phyloP scores from a whole-genome alignment of 2,329 filamentous ascomycete species.

The Colletotrichum shisoi region DNA sequence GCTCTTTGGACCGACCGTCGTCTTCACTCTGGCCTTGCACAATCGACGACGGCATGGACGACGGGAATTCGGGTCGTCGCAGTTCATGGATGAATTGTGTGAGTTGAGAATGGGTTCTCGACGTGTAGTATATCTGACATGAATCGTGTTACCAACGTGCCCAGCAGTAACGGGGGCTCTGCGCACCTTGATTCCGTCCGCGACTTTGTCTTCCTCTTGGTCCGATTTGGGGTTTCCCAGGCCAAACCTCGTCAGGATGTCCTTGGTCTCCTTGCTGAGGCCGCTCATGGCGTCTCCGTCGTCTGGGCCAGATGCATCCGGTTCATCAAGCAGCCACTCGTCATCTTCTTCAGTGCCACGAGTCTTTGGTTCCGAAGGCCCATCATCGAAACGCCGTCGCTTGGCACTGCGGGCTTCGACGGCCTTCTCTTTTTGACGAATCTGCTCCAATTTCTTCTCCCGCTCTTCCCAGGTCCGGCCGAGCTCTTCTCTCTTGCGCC shows the following conservation, averaged over 20 bases:
- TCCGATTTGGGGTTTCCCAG: conserved; percentile 51
- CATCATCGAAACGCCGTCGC: conserved; percentile 55
- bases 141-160: conserved; percentile 45
- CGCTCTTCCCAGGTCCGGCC: conserved; percentile 73
- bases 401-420: conserved; percentile 61
- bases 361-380: conserved; percentile 37
- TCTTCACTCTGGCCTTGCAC: conserved; percentile 42
- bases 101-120: conserved; percentile 89
- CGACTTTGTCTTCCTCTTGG: conserved; percentile 56
- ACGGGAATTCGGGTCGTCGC: conserved; percentile 77
- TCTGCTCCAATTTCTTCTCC: conserved; percentile 72
- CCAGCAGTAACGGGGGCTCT: conserved; percentile 12
- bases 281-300: conserved; percentile 57
- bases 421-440: conserved; percentile 69
- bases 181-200: conserved; percentile 73
- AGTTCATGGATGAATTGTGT: conserved; percentile 88
- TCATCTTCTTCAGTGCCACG: conserved; percentile 62
- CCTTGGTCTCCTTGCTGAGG: conserved; percentile 77
- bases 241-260: conserved; percentile 73
- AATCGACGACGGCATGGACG: conserved; percentile 65
- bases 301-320: conserved; percentile 59
- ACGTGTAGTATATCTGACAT: conserved; percentile 82
- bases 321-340: conserved; percentile 77
- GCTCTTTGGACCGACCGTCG: conserved; percentile 43
- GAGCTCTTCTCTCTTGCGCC: conserved; percentile 72